A percentile compares a stretch with the other conserved stretches of the same genome.
Evolutionary conservation across 176 grass and related monocot species (phyloP).

Genomic region (Hordeum marinum): DNA sequence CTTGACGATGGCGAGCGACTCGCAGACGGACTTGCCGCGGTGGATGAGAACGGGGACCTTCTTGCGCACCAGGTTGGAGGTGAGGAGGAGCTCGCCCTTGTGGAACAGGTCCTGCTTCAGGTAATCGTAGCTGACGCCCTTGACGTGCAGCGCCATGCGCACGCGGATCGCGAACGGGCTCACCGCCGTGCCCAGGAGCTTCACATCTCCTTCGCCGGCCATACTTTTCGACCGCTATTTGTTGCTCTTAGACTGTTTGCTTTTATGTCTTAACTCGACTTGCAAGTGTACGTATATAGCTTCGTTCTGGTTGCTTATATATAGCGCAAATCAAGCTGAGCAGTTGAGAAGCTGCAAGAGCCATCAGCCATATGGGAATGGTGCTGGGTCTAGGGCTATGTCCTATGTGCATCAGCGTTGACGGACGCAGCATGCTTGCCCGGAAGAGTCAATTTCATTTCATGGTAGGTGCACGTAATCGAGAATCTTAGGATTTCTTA

Average conservation of each 20-base stretch:
- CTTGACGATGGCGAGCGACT: background rate
- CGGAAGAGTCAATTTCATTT: too few relatives aligned
- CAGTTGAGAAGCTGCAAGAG: background rate
- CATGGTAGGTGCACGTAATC: too few relatives aligned
- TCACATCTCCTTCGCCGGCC: slow-evolving; percentile 5
- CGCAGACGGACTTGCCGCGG: background rate
- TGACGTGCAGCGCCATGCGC: slow-evolving; percentile 39
- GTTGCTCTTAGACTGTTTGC: background rate
- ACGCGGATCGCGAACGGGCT: slow-evolving; percentile 37
- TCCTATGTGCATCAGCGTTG: too few relatives aligned
- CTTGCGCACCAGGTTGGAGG: too few relatives aligned
- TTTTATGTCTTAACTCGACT: background rate
- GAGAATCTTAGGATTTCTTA: too few relatives aligned
- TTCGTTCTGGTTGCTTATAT: background rate
- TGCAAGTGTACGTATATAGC: background rate
- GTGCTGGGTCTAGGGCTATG: too few relatives aligned
- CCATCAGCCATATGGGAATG: too few relatives aligned
- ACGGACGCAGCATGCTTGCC: too few relatives aligned
- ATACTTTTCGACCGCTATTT: background rate
- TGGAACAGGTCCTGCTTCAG: background rate
- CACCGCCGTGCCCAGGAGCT: slow-evolving; percentile 12
- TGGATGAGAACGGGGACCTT: too few relatives aligned
- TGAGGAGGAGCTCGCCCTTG: background rate
- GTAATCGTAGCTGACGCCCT: slow-evolving; percentile 39
- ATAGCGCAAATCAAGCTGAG: background rate